These are phyloP conservation scores for Haplosporangium sp. DNA, from an alignment of 371 early-diverging fungal species.

Conservation along the genomic window DNA sequence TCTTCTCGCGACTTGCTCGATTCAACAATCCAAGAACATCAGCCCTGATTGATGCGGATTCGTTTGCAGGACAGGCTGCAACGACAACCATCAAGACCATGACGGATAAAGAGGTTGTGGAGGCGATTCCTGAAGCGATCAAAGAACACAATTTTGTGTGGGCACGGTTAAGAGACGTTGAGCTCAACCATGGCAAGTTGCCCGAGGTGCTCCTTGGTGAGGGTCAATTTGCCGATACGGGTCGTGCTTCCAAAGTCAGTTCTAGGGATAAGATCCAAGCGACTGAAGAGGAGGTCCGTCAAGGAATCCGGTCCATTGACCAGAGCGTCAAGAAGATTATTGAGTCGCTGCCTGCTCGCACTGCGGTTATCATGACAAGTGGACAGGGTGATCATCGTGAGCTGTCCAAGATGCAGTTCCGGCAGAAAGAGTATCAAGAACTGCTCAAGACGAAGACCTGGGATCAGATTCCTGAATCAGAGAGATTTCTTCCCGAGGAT, in stretches of 20 bases:
- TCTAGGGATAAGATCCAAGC: constrained; percentile 46
- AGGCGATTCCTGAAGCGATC: constrained; percentile 38
- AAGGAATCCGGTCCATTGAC: constrained; percentile 43
- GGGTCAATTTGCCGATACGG: constrained; percentile 21
- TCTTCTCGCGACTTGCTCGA: constrained; percentile 63
- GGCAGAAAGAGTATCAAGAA: constrained; percentile 31
- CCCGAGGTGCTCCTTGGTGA: constrained; percentile 8
- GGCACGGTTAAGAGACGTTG: constrained; percentile 53
- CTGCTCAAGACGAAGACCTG: constrained; percentile 19
- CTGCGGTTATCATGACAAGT: constrained; percentile 62
- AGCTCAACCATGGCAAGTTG: constrained; percentile 52
- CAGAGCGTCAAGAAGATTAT: constrained; percentile 56
- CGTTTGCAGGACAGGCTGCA: constrained; percentile 40
- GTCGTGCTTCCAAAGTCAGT: constrained; percentile 30
- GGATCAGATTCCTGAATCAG: constrained; percentile 27
- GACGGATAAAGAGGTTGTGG: constrained; percentile 44
- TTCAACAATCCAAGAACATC: constrained; percentile 55
- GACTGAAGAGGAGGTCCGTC: constrained; percentile 33
- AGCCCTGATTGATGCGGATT: constrained; percentile 59
- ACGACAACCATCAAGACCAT: constrained; percentile 23
- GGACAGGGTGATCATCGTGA: constrained; percentile 62
- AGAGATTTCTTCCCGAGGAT: constrained; percentile 29
- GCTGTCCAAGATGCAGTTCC: constrained; percentile 41
- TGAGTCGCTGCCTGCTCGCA: constrained; percentile 56
- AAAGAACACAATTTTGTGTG: constrained; percentile 53